Base-by-base conservation (phyloP, 345 rosid species). In the Nephelium lappaceum region DNA sequence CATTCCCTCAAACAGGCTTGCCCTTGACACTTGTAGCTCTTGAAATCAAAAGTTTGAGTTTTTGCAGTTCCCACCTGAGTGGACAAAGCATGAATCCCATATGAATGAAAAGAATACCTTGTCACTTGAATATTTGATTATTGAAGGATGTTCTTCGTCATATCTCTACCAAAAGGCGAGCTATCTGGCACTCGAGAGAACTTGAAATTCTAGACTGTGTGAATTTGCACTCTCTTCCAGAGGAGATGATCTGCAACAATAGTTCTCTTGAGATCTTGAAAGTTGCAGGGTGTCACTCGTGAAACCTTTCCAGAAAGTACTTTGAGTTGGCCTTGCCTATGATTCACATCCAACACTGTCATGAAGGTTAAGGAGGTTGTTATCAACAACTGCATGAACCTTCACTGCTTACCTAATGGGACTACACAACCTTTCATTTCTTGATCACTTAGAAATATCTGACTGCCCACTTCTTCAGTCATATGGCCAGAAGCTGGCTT, bases 111-210 rank as follows among this genome's bases (percentile, higher is more conserved):
- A 24, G 24, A 2, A 74, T 43, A 27, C 57, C 5, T 24, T 76
- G n/a, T 55, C 36, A 36, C 83, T 83, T 7, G 81, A 83, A 45
- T 71, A 67, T 45, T 58, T 83, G 51, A 64, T 62, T 1, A 72
- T 83, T 10, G 68, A 69, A 11, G 70, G 67, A 41, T 83, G 85
- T n/a, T n/a, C n/a, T n/a, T n/a, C n/a, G n/a, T n/a, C n/a, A n/a
- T n/a, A n/a, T n/a, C n/a, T n/a, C n/a, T n/a, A n/a, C n/a, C n/a
- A n/a, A n/a, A n/a, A n/a, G n/a, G n/a, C n/a, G n/a, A n/a, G n/a
- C n/a, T n/a, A n/a, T n/a, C n/a, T n/a, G n/a, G n/a, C n/a, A n/a
- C n/a, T n/a, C n/a, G n/a, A n/a, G n/a, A n/a, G n/a, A n/a, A n/a
- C n/a, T n/a, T n/a, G n/a, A n/a, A n/a, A n/a, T n/a, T n/a, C n/a